phyloP scores from a whole-genome alignment of 768 basidiomycete species.

The Infundibulicybe gibba region DNA sequence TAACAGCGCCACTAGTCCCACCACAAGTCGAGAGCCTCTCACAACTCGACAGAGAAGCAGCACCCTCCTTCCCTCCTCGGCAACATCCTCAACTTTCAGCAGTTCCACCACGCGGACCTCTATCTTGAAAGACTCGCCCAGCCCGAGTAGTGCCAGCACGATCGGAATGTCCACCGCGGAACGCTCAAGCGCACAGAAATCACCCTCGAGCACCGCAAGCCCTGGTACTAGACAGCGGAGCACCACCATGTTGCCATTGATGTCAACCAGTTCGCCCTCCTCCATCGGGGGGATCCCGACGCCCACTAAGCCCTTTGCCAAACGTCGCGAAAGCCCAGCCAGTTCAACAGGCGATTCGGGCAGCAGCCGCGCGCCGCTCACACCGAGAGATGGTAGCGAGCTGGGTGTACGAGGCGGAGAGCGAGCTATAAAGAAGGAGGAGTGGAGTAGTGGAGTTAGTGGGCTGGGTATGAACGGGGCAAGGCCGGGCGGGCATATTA shows the following conservation, averaged over 20 bases:
- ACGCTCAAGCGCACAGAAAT: not conserved
- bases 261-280: constrained; percentile 15
- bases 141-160: not conserved
- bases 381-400: constrained; percentile 79
- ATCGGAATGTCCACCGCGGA: not conserved
- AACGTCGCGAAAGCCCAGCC: constrained; percentile 63
- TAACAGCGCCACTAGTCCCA: not conserved
- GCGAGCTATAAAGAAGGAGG: constrained; percentile 14
- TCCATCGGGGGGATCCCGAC: constrained; percentile 10
- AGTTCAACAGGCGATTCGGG: constrained; percentile 87
- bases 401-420: constrained; percentile 20
- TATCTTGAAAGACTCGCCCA: constrained; percentile 5
- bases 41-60: constrained; percentile 34
- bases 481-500: constrained; percentile 26
- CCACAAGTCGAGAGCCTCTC: constrained; percentile 1
- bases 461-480: constrained; percentile 22
- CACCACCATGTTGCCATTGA: constrained; percentile 34
- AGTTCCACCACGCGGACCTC: not conserved
- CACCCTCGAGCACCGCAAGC: no score
- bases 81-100: constrained; percentile 12
- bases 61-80: constrained; percentile 30
- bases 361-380: constrained; percentile 69
- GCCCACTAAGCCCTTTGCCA: constrained; percentile 56
- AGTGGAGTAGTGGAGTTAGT: constrained; percentile 30
- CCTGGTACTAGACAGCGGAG: constrained; percentile 29